Evolutionary conservation across 2,329 filamentous ascomycete genomes (phyloP), one percentile per base, ranked within the genome.

Genomic region (Cadophora luteo-olivacea): DNA sequence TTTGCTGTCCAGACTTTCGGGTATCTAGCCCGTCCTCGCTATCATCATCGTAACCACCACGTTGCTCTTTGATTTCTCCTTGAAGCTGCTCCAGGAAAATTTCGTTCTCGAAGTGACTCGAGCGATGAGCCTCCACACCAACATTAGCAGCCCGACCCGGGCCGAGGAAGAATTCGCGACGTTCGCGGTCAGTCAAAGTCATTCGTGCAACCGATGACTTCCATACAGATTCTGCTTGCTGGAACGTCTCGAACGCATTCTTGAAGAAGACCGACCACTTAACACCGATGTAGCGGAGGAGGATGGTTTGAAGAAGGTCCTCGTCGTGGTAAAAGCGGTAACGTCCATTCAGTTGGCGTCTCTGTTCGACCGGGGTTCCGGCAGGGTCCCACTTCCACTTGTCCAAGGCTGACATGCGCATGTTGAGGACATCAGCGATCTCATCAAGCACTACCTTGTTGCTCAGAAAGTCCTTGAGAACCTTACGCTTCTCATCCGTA

Each of bases 301-400:
- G 78, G 19, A 88, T 81, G 1, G 83, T 81, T 68, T 87, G 83
- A 4, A 87, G 80, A 36, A 87, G 79, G 69, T 89, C 87, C 71
- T 86, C 85, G 61, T 88, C 85, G 80, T 87, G 86, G 73, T 83
- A 87, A 32, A 88, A 84, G 1, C 86, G 81, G 73, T 89, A 89
- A 68, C 86, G 85, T 3, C 85, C 85, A 71, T 86, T 87, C 45
- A 88, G 74, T 63, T 86, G 83, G 8, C 84, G 82, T 45, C 85
- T 81, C 80, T 84, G 83, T 57, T 85, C 80, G 1, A 87, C 73
- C 1, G 81, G 78, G 8, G 86, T 79, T 4, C 80, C 82, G 14
- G 75, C 76, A 1, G 77, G 74, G 19, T 79, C 79, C 85, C 85
- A 88, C 19, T 77, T 72, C 86, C 86, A 88, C 45, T 77, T 83